Conservation (phyloP, 2,329 filamentous ascomycete genomes). For the Tympanopsis confertula region DNA sequence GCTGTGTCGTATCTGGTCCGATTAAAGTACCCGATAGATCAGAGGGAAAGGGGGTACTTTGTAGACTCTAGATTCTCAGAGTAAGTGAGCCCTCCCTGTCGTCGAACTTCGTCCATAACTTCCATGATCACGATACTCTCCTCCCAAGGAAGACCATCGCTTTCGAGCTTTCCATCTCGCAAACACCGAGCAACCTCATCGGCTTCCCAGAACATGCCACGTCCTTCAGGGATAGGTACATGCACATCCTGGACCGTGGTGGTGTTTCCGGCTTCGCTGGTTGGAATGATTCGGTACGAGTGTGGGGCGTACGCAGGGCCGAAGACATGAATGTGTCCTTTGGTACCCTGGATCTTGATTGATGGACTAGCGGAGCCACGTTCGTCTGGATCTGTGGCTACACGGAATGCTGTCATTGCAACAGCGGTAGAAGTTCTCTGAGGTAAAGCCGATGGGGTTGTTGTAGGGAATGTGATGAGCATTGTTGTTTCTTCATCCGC, state of each 20-base stretch:
- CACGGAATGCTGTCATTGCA: not conserved
- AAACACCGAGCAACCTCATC: conserved; percentile 24
- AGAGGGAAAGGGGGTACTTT: not conserved
- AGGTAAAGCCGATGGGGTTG: not conserved
- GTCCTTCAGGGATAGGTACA: conserved; percentile 7
- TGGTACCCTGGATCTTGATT: not conserved
- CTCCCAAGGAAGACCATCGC: not conserved
- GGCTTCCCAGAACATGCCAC: conserved; percentile 23
- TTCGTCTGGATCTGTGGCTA: not conserved
- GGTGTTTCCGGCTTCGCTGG: conserved; percentile 6
- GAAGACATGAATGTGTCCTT: not conserved
- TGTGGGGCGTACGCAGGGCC: conserved; percentile 3
- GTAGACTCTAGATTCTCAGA: conserved; percentile 1
- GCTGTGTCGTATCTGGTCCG: too few species aligned
- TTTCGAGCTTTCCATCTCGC: conserved; percentile 1
- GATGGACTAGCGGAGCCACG: not conserved
- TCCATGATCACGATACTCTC: not conserved
- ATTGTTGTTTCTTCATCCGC: conserved; percentile 4
- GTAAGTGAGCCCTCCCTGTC: conserved; percentile 2
- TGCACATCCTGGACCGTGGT: conserved; percentile 13
- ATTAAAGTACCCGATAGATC: too few species aligned
- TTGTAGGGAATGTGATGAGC: not conserved
- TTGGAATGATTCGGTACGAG: conserved; percentile 8
- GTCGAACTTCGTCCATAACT: not conserved
- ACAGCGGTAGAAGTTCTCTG: not conserved